These are phyloP conservation scores for Gossypium trilobum DNA, from an alignment of 441 rosid species.

Conservation along the genomic window DNA sequence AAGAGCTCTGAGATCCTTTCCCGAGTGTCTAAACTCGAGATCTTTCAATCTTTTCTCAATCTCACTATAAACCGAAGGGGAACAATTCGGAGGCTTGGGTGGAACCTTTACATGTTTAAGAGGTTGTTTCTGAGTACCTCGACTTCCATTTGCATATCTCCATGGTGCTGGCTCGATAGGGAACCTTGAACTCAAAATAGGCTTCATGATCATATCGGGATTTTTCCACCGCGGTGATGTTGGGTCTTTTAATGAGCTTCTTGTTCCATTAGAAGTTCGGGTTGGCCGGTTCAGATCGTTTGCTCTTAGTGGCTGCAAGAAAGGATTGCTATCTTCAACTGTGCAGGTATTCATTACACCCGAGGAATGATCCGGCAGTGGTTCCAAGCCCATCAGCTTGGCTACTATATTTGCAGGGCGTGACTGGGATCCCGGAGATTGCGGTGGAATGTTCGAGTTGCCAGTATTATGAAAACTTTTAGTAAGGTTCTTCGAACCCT, in stretches of 20 bases:
- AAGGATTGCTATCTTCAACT: slow-evolving; percentile 33
- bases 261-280: slow-evolving; percentile 34
- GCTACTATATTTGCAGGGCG: slow-evolving; percentile 82
- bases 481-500: slow-evolving; percentile 27
- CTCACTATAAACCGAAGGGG: slow-evolving; percentile 65
- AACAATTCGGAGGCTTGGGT: slow-evolving; percentile 27
- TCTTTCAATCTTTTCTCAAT: slow-evolving; percentile 60
- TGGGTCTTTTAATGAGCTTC: slow-evolving; percentile 58
- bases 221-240: slow-evolving; percentile 70
- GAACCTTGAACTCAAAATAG: slow-evolving; percentile 44
- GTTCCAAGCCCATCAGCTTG: slow-evolving; percentile 92
- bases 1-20: slow-evolving; percentile 74
- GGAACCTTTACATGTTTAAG: slow-evolving; percentile 36
- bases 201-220: slow-evolving; percentile 65
- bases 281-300: slow-evolving; percentile 29
- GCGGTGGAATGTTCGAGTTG: slow-evolving; percentile 25
- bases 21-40: slow-evolving; percentile 58
- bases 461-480: slow-evolving; percentile 26
- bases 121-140: slow-evolving; percentile 38
- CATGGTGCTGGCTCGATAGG: slow-evolving; percentile 88
- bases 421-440: slow-evolving; percentile 38
- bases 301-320: slow-evolving; percentile 33
- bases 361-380: slow-evolving; percentile 57
- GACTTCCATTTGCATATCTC: slow-evolving; percentile 57
- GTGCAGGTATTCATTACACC: slow-evolving; percentile 25